Evolutionary conservation across 257 asterid species (phyloP).

Genomic region (Prunella vulgaris): DNA sequence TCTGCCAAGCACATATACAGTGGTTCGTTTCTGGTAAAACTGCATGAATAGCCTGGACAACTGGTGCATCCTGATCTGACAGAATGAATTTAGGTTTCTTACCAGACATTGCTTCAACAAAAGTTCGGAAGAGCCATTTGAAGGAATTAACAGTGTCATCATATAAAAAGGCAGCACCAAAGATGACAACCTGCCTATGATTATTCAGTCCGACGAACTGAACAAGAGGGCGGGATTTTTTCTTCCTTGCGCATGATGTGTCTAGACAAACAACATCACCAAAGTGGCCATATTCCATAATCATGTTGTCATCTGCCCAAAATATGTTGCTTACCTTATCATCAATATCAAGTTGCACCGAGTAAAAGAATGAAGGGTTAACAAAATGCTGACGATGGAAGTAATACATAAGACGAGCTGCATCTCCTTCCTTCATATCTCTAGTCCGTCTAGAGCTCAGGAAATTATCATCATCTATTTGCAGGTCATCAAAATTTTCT

Average conservation of each 20-base stretch:
- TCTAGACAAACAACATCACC: constrained; percentile 64
- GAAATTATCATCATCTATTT: constrained; percentile 31
- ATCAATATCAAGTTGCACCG: constrained; percentile 43
- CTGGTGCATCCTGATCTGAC: constrained; percentile 56
- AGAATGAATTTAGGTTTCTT: constrained; percentile 50
- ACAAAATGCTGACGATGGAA: constrained; percentile 55
- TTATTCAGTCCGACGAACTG: constrained; percentile 51
- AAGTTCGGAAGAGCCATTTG: constrained; percentile 52
- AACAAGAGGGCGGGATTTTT: constrained; percentile 43
- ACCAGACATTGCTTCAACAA: constrained; percentile 46
- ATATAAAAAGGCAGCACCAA: constrained; percentile 59
- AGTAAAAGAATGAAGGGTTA: constrained; percentile 51
- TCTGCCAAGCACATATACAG: constrained; percentile 54
- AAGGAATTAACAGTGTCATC: constrained; percentile 52
- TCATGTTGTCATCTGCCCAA: constrained; percentile 59
- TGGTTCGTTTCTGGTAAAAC: constrained; percentile 55
- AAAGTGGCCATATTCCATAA: constrained; percentile 46
- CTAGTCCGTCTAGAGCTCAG: constrained; percentile 43
- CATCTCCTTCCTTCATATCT: constrained; percentile 58
- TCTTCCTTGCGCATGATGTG: constrained; percentile 38
- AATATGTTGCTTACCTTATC: constrained; percentile 60
- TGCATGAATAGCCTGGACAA: constrained; percentile 56
- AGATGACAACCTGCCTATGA: constrained; percentile 42
- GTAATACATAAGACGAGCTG: constrained; percentile 43
- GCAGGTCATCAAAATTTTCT: constrained; percentile 39